Conservation (phyloP, 2,329 filamentous ascomycete species). For the Beauveria sp. region DNA sequence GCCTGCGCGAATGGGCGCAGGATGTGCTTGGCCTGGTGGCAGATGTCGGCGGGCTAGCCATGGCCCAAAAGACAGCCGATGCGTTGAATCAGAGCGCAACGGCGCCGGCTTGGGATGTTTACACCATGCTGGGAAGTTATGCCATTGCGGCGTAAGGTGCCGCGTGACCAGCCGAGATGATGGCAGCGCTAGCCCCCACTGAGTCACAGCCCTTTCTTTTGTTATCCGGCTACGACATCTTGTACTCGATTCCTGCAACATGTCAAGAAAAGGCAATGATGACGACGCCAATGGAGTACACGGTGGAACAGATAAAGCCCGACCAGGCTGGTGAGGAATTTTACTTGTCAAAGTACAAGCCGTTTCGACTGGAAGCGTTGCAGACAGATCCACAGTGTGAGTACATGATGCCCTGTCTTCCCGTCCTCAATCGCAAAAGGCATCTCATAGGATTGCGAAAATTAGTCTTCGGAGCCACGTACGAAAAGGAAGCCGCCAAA, state of each 20-base stretch:
- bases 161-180: neutral
- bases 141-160: constrained; percentile 16
- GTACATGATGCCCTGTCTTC: neutral
- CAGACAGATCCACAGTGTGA: constrained; percentile 6
- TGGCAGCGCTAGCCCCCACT: neutral
- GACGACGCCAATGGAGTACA: constrained; percentile 1
- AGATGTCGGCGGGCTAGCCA: constrained; percentile 12
- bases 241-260: neutral
- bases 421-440: no score
- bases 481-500: neutral
- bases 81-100: constrained; percentile 6
- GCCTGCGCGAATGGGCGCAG: constrained; percentile 13
- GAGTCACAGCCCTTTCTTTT: neutral
- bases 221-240: neutral
- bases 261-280: neutral
- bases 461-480: constrained; percentile 5
- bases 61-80: constrained; percentile 13
- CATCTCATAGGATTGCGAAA: no score
- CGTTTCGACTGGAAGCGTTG: constrained; percentile 5
- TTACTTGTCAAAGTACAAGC: constrained; percentile 1
- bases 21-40: constrained; percentile 14
- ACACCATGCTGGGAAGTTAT: constrained; percentile 20
- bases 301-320: neutral
- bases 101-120: constrained; percentile 16
- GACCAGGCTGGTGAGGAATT: neutral